These are phyloP conservation scores for Eucalyptus curtisii DNA, from an alignment of 345 rosid genomes.

Conservation along the genomic window DNA sequence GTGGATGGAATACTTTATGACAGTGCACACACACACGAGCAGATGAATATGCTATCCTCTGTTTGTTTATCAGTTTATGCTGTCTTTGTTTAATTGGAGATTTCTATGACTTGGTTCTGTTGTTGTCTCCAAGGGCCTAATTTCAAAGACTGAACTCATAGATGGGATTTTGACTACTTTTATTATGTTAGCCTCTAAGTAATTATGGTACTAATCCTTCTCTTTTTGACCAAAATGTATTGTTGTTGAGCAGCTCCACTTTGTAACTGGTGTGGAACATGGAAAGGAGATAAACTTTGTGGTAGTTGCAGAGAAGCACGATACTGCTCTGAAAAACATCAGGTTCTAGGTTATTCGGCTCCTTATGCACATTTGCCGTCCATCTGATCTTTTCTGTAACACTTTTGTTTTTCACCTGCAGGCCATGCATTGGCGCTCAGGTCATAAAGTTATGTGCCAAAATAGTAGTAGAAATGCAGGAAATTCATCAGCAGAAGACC, in stretches of 20 bases:
- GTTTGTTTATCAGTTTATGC: neutral
- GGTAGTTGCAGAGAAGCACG: constrained; percentile 56
- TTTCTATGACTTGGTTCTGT: neutral
- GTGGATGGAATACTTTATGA: neutral
- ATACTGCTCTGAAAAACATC: constrained; percentile 80
- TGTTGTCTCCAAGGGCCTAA: neutral
- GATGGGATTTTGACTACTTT: neutral
- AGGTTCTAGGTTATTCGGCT: constrained; percentile 16
- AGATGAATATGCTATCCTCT: neutral
- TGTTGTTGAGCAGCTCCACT: constrained; percentile 25
- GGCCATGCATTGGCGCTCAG: constrained; percentile 56
- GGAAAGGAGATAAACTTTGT: constrained; percentile 85
- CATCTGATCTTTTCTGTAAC: neutral
- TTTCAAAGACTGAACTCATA: neutral
- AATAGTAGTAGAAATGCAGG: constrained; percentile 13
- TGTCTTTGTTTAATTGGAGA: too few relatives aligned
- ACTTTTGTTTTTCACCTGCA: constrained; percentile 11
- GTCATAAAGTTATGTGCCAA: constrained; percentile 62
- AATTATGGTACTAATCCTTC: neutral
- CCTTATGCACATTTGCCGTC: neutral
- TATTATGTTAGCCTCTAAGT: neutral
- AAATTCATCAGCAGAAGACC: constrained; percentile 10
- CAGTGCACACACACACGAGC: neutral
- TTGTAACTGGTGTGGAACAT: constrained; percentile 90
- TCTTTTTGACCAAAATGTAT: neutral